Base-by-base conservation (phyloP, 148 eudicot species). In the Pouteria glomerata region DNA sequence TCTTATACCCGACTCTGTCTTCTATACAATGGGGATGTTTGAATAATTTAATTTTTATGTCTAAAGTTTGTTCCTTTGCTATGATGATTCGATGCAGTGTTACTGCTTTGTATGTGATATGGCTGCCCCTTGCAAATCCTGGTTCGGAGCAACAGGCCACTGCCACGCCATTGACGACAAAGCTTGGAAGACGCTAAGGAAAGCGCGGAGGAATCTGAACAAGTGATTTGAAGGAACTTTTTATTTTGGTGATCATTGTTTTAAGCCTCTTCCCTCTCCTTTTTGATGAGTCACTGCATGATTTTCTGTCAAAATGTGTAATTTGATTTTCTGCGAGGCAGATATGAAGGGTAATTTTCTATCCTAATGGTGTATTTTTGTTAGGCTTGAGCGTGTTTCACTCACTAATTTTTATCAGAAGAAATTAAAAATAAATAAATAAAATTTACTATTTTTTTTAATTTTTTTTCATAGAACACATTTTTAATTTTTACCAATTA, bases 31-130 rank as follows among this genome's bases (percentile, higher is more conserved):
- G 24, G 34, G 8, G 6, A 18, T 37, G 15, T 27, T 14, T 29
- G 30, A 60, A 60, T 60, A 10, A 15, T 11, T 57, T 0, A 11
- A 8, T 65, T 78, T 15, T 13, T 42, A 42, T 59, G 34, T 51
- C 24, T n/a, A 47, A 26, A 52, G 56, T 7, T 18, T 24, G 33
- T 66, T 55, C 6, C 3, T 24, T 63, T 1, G 26, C 31, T 12
- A 26, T 39, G 65, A 31, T 63, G 30, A n/a, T 63, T 29, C 21
- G 41, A 26, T 68, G 82, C 78, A 86, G 87, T 86, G 90, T 73
- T 84, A 80, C 62, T 85, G 89, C 60, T 77, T 77, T 13, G 68
- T 85, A 19, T 85, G 89, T 69, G 86, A 85, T 23, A 21, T 8
- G 47, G 71, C 79, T 3, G 89, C 84, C 1, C 89, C 89, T 67